Evolutionary conservation across 1,284 basidiomycete genomes (phyloP), one percentile per base, ranked within the genome.

Genomic region (Ganoderma sp.): DNA sequence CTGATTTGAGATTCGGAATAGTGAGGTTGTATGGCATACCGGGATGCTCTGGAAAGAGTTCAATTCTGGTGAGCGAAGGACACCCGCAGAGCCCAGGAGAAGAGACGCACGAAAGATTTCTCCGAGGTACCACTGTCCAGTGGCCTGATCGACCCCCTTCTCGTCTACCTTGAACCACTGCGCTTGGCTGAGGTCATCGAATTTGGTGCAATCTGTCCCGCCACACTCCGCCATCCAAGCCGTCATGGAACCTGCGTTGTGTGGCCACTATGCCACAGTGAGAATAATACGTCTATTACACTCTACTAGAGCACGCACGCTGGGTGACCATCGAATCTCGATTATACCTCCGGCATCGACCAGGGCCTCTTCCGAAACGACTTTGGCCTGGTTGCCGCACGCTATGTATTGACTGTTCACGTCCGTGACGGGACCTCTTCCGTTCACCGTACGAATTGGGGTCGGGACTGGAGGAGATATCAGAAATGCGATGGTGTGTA

Each of bases 101-200:
- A 34, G 32, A 15, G 17, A n/a, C 54, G 7, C 10, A 56, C 54
- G 25, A 28, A 56, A 56, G 28, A 56, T 56, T 34, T 56, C 54
- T 15, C 28, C 54, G 17, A 56, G 25, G 32, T 56, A 56, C 54
- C 54, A 56, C 17, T 56, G 28, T 32, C 54, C 54, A 14, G 54
- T 56, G 2, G 54, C 32, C 9, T 32, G 32, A 28, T 56, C 54
- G 54, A 56, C 32, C 3, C 54, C 54, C 19, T 56, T 56, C 15
- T 56, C 54, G 54, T 56, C 54, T 17, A 56, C 22, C 25, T 56
- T 56, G 5, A 56, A 56, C 54, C 54, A 56, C 19, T 56, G 54
- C 28, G 54, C 54, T 32, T 17, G 32, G 54, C 28, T n/a, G 32
- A 56, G 54, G 19, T 56, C 54, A 15, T 56, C 28, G 32, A 56